Evolutionary conservation across 106 monocot genomes (phyloP).

Genomic region (Phalaenopsis aphrodite): DNA sequence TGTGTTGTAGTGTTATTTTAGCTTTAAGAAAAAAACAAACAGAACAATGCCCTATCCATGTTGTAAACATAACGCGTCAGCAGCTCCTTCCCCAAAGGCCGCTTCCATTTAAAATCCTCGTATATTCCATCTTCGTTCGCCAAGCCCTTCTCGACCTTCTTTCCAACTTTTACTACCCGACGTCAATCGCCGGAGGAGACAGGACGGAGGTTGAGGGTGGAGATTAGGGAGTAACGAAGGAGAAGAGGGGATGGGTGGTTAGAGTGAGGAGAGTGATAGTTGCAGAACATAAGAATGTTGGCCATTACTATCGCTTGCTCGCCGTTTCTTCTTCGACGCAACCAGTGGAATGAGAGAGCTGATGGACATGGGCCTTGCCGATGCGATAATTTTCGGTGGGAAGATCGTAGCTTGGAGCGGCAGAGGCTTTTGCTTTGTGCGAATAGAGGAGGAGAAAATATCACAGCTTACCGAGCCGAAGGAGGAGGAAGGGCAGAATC

Average conservation of each 20-base stretch:
- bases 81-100: slow-evolving; percentile 39
- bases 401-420: too few species aligned
- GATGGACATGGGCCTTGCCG: too few species aligned
- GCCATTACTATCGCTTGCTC: background rate
- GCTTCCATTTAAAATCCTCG: slow-evolving; percentile 28
- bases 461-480: too few species aligned
- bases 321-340: background rate
- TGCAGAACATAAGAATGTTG: background rate
- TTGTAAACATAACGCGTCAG: slow-evolving; percentile 79
- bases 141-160: background rate
- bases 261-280: background rate
- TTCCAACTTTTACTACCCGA: background rate
- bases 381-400: too few species aligned
- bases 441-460: too few species aligned
- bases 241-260: background rate
- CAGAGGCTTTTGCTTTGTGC: too few species aligned
- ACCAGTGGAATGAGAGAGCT: too few species aligned
- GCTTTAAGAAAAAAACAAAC: background rate
- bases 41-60: slow-evolving; percentile 81
- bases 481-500: too few species aligned
- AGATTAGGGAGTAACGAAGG: slow-evolving; percentile 4
- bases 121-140: background rate
- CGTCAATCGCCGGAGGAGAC: background rate
- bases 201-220: background rate
- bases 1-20: too few species aligned